Conservation (phyloP, 495 filamentous ascomycete species). For the Haplographium delicatum region DNA sequence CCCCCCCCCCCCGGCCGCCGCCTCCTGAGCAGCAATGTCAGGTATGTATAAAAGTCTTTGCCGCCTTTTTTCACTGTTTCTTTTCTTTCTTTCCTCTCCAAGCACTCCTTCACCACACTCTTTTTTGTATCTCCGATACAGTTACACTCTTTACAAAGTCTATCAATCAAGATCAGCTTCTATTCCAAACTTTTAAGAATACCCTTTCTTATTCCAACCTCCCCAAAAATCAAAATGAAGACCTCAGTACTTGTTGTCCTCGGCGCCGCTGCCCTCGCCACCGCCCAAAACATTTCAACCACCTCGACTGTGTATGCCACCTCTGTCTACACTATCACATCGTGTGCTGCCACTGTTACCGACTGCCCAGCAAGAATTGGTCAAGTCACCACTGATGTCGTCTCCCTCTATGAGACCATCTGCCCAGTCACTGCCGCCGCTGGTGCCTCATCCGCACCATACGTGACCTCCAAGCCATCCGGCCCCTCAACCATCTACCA, state of each 20-base stretch:
- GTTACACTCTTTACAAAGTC: slow-evolving; percentile 22
- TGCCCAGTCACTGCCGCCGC: slow-evolving; percentile 17
- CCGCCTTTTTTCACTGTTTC: too few relatives aligned
- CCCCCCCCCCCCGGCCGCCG: too few relatives aligned
- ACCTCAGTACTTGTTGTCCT: slow-evolving; percentile 28
- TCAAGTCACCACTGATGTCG: slow-evolving; percentile 27
- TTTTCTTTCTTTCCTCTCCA: slow-evolving; percentile 5
- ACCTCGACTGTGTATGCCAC: slow-evolving; percentile 46
- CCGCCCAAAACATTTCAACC: slow-evolving; percentile 29
- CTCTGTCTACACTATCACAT: slow-evolving; percentile 44
- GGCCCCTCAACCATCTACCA: slow-evolving; percentile 17
- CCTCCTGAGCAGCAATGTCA: neutral
- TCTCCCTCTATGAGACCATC: slow-evolving; percentile 18
- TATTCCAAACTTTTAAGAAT: slow-evolving; percentile 1
- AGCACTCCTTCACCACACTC: slow-evolving; percentile 21
- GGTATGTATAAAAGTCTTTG: slow-evolving; percentile 7
- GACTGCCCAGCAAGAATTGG: slow-evolving; percentile 44
- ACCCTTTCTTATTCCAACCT: neutral
- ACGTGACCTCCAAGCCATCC: slow-evolving; percentile 28
- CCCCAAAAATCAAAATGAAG: slow-evolving; percentile 17
- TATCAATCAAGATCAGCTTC: neutral
- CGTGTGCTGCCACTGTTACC: slow-evolving; percentile 49
- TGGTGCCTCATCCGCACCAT: slow-evolving; percentile 2
- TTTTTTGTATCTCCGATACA: slow-evolving; percentile 23
- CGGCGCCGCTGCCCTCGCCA: slow-evolving; percentile 23